Evolutionary conservation across 2,329 filamentous ascomycete genomes (phyloP).

Genomic region (Ophiostoma tasmaniense): DNA sequence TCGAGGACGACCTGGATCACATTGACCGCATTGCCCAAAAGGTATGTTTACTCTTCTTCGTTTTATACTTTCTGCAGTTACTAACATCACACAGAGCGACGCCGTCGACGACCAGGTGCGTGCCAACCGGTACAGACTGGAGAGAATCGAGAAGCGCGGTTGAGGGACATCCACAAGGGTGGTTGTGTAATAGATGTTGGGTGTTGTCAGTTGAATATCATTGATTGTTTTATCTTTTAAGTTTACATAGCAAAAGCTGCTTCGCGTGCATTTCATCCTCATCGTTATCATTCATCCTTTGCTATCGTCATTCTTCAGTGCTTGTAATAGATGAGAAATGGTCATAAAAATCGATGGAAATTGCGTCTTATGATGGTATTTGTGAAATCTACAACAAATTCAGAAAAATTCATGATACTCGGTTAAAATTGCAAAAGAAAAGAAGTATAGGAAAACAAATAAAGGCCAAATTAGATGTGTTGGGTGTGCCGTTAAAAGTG

Average conservation of each 20-base stretch:
- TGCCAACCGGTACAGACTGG: slow-evolving; percentile 47
- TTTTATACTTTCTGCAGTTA: neutral
- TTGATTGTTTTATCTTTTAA: neutral
- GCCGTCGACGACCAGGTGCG: slow-evolving; percentile 72
- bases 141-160: slow-evolving; percentile 18
- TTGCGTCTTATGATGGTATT: no score
- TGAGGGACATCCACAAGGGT: neutral
- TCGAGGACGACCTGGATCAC: slow-evolving; percentile 61
- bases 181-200: neutral
- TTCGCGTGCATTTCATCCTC: neutral
- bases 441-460: no score
- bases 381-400: no score
- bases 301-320: neutral
- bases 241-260: slow-evolving; percentile 2
- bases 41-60: slow-evolving; percentile 39
- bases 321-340: neutral
- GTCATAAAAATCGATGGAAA: neutral
- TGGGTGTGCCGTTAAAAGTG: neutral
- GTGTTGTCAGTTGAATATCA: neutral
- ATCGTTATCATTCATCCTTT: neutral
- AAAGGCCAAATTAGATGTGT: neutral
- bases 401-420: no score
- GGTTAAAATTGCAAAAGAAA: no score
- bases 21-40: slow-evolving; percentile 72
- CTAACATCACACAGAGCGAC: slow-evolving; percentile 54